Conservation (phyloP, 2,329 filamentous ascomycete genomes). For the Gaeumannomyces sp. region DNA sequence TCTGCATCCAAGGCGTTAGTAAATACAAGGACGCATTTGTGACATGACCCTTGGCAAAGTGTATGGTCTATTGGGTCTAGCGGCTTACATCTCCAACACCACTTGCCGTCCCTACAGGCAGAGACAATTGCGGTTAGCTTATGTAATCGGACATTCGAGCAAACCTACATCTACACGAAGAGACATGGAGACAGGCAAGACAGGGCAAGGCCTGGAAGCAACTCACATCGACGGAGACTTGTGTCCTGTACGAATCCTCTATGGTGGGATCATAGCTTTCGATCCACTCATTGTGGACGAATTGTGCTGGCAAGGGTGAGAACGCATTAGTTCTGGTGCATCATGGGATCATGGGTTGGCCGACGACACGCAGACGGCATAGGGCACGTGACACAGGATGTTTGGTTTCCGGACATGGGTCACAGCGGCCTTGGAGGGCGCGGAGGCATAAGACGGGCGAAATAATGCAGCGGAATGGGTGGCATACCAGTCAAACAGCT, state of each 20-base stretch:
- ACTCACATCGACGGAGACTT: constrained; percentile 78
- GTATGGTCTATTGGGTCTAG: constrained; percentile 16
- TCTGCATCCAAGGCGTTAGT: constrained; percentile 37
- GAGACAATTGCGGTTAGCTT: constrained; percentile 25
- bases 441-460: constrained; percentile 6
- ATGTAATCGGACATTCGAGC: constrained; percentile 9
- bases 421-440: neutral
- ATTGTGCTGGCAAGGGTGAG: constrained; percentile 58
- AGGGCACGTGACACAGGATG: constrained; percentile 15
- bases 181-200: neutral
- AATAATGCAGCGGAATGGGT: constrained; percentile 13
- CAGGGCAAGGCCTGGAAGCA: constrained; percentile 1
- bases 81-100: constrained; percentile 75
- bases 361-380: constrained; percentile 12
- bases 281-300: constrained; percentile 91
- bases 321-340: neutral
- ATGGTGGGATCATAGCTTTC: constrained; percentile 79
- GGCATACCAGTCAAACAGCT: constrained; percentile 76
- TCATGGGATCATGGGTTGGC: constrained; percentile 19
- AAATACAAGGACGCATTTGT: constrained; percentile 8
- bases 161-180: neutral
- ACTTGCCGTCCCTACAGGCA: constrained; percentile 73
- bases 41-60: neutral
- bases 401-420: constrained; percentile 6
- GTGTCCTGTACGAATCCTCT: constrained; percentile 70